Conservation (phyloP, 306 rosid species). For the Castanea sativa region DNA sequence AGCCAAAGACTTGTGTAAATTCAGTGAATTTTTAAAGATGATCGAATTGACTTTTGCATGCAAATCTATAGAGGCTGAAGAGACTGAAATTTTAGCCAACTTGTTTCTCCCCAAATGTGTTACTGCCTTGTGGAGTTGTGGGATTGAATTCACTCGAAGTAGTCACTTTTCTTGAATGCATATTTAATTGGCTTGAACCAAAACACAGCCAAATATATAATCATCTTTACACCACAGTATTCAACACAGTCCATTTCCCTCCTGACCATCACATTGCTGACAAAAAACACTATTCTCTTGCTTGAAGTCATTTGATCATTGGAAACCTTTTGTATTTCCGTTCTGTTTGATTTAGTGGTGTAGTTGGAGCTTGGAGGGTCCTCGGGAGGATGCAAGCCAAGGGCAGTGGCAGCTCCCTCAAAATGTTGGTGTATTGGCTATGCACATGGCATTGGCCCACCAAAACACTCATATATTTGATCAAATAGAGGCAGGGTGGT, state of each 20-base stretch:
- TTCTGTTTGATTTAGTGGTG: slow-evolving; percentile 16
- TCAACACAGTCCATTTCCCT: background rate
- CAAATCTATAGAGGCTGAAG: background rate
- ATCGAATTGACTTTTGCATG: too few relatives aligned
- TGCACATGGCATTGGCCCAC: slow-evolving; percentile 73
- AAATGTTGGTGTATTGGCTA: slow-evolving; percentile 61
- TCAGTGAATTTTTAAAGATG: background rate
- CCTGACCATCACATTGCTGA: slow-evolving; percentile 7
- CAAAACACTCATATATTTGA: slow-evolving; percentile 61
- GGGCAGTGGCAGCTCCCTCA: slow-evolving; percentile 76
- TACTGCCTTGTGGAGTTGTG: background rate
- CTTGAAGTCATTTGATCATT: slow-evolving; percentile 11
- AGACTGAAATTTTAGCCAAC: slow-evolving; percentile 22
- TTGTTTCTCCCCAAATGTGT: slow-evolving; percentile 30
- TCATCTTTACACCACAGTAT: background rate
- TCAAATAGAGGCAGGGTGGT: slow-evolving; percentile 57
- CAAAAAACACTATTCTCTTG: slow-evolving; percentile 7
- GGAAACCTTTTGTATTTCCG: slow-evolving; percentile 20
- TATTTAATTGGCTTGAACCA: slow-evolving; percentile 5
- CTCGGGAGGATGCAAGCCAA: background rate
- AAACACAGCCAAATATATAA: slow-evolving; percentile 26
- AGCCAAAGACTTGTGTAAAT: slow-evolving; percentile 11
- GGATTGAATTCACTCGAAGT: background rate
- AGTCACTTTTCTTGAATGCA: slow-evolving; percentile 15
- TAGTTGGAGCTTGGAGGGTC: slow-evolving; percentile 14